phyloP scores from a whole-genome alignment of 1,284 basidiomycete genomes.

The Bjerkandera adusta region DNA sequence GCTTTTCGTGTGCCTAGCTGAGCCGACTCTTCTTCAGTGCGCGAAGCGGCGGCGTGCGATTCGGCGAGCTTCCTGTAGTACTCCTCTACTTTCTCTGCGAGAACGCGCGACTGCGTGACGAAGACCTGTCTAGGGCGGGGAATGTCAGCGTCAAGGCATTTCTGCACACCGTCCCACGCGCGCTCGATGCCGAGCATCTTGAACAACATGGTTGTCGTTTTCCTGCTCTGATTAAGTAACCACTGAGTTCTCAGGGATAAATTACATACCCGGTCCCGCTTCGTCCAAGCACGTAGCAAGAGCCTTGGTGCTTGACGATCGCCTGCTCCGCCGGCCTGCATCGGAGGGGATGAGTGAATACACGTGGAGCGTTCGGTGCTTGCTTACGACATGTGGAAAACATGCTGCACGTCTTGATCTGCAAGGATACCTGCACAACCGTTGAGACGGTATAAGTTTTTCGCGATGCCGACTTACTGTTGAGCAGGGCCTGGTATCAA shows the following conservation, averaged over 20 bases:
- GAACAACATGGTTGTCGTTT: slow-evolving; percentile 75
- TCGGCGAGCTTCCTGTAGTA: slow-evolving; percentile 55
- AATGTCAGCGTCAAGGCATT: slow-evolving; percentile 13
- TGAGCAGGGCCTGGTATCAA: slow-evolving; percentile 44
- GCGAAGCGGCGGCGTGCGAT: slow-evolving; percentile 41
- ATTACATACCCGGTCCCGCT: slow-evolving; percentile 62
- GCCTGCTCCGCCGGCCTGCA: slow-evolving; percentile 47
- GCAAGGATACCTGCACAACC: slow-evolving; percentile 39
- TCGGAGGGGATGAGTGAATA: neutral
- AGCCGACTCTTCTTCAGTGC: slow-evolving; percentile 37
- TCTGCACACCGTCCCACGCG: slow-evolving; percentile 31
- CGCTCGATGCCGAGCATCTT: slow-evolving; percentile 69
- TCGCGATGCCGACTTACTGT: slow-evolving; percentile 35
- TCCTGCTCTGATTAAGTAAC: slow-evolving; percentile 37
- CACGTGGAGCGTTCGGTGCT: slow-evolving; percentile 27
- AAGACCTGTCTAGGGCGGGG: slow-evolving; percentile 63
- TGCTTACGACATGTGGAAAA: slow-evolving; percentile 56
- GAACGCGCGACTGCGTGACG: slow-evolving; percentile 64
- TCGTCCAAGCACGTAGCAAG: slow-evolving; percentile 64
- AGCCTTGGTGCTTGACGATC: slow-evolving; percentile 53
- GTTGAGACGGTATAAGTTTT: slow-evolving; percentile 5
- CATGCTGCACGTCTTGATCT: slow-evolving; percentile 44
- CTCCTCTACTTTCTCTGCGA: slow-evolving; percentile 65
- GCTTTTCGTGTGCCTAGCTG: slow-evolving; percentile 21
- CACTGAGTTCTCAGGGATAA: neutral